Conservation (phyloP, 2,329 filamentous ascomycete genomes). For the Arthrobotrys conoides region DNA sequence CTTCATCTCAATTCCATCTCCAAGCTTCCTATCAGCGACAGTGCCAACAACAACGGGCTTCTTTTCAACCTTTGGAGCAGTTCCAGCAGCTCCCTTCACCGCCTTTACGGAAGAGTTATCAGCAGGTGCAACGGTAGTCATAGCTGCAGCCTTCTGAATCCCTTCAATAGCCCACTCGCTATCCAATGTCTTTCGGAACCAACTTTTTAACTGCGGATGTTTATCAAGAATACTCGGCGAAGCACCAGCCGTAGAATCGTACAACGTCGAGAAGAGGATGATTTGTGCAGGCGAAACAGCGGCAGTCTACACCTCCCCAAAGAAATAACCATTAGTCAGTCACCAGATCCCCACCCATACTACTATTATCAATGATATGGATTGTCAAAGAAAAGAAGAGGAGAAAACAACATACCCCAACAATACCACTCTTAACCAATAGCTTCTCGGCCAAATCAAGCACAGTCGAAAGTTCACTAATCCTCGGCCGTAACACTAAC, state of each 20-base stretch:
- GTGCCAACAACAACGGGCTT: slow-evolving; percentile 60
- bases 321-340: not conserved
- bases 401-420: slow-evolving; percentile 18
- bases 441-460: slow-evolving; percentile 49
- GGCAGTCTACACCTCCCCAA: slow-evolving; percentile 23
- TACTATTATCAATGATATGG: not conserved
- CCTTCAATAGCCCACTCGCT: slow-evolving; percentile 63
- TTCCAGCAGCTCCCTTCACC: slow-evolving; percentile 47
- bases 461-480: slow-evolving; percentile 48
- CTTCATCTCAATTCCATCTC: slow-evolving; percentile 62
- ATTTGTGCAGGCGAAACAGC: slow-evolving; percentile 63
- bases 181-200: slow-evolving; percentile 62
- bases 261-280: slow-evolving; percentile 64
- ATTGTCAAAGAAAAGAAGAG: not conserved
- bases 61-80: slow-evolving; percentile 57
- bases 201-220: slow-evolving; percentile 61
- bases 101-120: slow-evolving; percentile 47
- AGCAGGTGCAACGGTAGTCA: slow-evolving; percentile 61
- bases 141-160: slow-evolving; percentile 63
- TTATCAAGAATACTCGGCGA: slow-evolving; percentile 47
- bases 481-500: slow-evolving; percentile 55
- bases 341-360: not conserved
- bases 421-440: slow-evolving; percentile 30
- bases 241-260: slow-evolving; percentile 62
- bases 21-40: slow-evolving; percentile 59